Percentiles rank a stretch among this genome's conserved stretches.
Evolutionary conservation across 306 rosid genomes (phyloP).

Genomic region (Begonia peltatifolia): DNA sequence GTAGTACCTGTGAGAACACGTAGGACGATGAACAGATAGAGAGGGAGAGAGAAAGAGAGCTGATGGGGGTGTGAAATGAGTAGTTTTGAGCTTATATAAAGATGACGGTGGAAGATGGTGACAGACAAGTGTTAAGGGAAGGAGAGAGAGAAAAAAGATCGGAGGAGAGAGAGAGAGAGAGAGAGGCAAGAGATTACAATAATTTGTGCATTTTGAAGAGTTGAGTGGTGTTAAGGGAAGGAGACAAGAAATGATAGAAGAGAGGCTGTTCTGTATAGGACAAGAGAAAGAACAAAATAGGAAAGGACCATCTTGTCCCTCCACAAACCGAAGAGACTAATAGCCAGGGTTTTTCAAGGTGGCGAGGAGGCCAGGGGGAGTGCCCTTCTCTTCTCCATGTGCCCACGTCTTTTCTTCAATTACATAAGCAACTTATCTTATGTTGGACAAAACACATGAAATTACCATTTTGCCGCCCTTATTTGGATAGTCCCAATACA

Average conservation of each 20-base stretch:
- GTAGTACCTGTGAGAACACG: conserved; percentile 10
- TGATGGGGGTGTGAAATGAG: conserved; percentile 18
- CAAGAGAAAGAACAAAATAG: conserved; percentile 30
- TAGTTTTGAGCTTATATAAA: conserved; percentile 42
- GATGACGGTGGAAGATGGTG: conserved; percentile 15
- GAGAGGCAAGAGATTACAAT: no score
- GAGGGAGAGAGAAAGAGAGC: conserved; percentile 8
- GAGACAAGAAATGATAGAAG: conserved; percentile 11
- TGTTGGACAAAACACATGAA: no score
- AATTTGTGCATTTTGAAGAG: not conserved
- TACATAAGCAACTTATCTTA: conserved; percentile 27
- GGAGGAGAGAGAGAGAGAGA: not conserved
- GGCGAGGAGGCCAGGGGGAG: no score
- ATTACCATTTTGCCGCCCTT: not conserved
- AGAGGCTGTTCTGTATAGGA: conserved; percentile 13
- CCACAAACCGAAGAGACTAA: not conserved
- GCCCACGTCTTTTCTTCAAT: conserved; percentile 54
- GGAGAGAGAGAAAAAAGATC: not conserved
- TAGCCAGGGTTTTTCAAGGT: conserved; percentile 1
- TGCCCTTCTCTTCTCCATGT: conserved; percentile 40
- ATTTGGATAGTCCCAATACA: not conserved
- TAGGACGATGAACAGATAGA: conserved; percentile 19
- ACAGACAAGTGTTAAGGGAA: conserved; percentile 28
- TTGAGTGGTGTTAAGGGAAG: conserved; percentile 7
- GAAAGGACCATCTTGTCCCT: conserved; percentile 53